Conservation (phyloP, 805 yeast species). For the Barnettozyma californica region DNA sequence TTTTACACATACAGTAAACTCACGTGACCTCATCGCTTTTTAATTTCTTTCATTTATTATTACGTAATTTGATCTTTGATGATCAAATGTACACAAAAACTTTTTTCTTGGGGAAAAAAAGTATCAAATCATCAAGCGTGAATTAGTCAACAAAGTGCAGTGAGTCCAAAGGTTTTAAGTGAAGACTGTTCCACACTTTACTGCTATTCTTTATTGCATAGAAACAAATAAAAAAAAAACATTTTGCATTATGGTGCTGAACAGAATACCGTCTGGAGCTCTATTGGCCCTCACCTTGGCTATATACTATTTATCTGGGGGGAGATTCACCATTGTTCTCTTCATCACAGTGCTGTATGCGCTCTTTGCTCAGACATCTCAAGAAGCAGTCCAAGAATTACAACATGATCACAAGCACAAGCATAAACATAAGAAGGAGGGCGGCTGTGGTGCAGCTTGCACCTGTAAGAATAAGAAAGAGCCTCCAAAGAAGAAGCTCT, state of each 20-base stretch:
- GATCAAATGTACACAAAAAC: background rate
- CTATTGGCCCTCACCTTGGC: constrained; percentile 8
- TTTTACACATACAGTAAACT: too few species aligned
- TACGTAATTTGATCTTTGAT: too few species aligned
- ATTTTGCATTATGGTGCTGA: constrained; percentile 1
- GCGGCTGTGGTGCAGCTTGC: constrained; percentile 32
- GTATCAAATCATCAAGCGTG: constrained; percentile 4
- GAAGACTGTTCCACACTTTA: background rate
- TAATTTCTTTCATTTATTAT: too few species aligned
- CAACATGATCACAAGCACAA: constrained; percentile 9
- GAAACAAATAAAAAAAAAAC: too few species aligned
- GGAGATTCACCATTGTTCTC: constrained; percentile 31
- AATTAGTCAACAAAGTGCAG: constrained; percentile 2
- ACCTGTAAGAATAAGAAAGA: constrained; percentile 25
- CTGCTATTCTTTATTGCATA: background rate
- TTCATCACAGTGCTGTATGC: constrained; percentile 24
- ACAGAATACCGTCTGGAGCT: constrained; percentile 12
- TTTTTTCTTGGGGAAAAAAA: background rate
- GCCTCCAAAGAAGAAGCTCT: constrained; percentile 23
- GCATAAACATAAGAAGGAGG: constrained; percentile 22
- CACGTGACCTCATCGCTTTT: too few species aligned
- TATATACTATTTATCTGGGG: constrained; percentile 27
- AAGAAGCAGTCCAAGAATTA: background rate
- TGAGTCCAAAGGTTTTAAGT: background rate
- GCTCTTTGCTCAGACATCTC: constrained; percentile 17